phyloP scores from a whole-genome alignment of 257 asterid species.

The Solanum piurae region DNA sequence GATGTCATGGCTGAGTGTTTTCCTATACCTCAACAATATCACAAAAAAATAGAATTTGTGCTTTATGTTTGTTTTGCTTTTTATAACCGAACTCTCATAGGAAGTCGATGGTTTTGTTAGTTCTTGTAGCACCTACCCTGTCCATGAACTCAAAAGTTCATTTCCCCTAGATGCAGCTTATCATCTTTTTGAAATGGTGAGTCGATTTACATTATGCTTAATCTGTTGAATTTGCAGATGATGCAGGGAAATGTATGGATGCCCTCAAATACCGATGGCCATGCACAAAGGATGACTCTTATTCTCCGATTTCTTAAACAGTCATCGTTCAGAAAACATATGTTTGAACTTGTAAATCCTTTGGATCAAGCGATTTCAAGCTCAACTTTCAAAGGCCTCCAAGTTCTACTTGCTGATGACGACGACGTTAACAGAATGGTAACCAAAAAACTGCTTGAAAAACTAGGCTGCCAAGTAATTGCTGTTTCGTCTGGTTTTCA shows the following conservation, averaged over 20 bases:
- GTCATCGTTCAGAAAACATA: conserved; percentile 20
- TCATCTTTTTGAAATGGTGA: background rate
- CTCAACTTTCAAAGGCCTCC: conserved; percentile 18
- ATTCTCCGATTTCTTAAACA: conserved; percentile 24
- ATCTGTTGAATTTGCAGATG: conserved; percentile 20
- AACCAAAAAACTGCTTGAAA: conserved; percentile 29
- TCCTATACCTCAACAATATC: background rate
- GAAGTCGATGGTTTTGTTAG: background rate
- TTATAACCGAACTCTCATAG: background rate
- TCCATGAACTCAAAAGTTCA: background rate
- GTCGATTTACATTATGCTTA: background rate
- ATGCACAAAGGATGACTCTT: conserved; percentile 23
- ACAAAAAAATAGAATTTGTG: no score
- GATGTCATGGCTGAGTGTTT: background rate
- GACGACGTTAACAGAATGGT: conserved; percentile 31
- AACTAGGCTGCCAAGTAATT: conserved; percentile 31
- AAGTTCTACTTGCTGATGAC: conserved; percentile 27
- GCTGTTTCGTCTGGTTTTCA: conserved; percentile 30
- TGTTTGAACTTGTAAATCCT: conserved; percentile 20
- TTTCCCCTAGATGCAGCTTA: background rate
- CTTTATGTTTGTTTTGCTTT: background rate
- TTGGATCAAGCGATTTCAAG: background rate
- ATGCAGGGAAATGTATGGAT: conserved; percentile 40
- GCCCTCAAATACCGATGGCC: conserved; percentile 22
- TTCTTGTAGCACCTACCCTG: background rate